Conservation (phyloP, 2,329 filamentous ascomycete genomes). For the Epichloe aotearoae region DNA sequence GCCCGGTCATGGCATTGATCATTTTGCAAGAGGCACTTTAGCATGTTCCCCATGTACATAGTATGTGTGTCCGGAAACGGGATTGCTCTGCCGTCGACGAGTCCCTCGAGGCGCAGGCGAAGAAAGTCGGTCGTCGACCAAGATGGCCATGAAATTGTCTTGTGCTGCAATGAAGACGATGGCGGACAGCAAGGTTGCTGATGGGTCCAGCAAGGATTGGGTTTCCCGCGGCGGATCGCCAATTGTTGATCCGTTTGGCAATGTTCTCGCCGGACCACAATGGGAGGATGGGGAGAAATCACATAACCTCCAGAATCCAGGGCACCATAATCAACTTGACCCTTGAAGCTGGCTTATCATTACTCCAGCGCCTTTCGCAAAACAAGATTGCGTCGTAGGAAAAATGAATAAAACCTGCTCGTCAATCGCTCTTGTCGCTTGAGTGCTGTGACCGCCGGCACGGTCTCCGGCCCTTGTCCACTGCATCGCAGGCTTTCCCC, state of each 20-base stretch:
- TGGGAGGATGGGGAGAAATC: conserved; percentile 55
- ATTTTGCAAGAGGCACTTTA: too few relatives aligned
- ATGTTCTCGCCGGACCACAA: conserved; percentile 67
- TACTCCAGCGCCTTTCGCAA: too few relatives aligned
- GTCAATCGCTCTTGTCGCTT: conserved; percentile 14
- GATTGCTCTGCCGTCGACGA: conserved; percentile 27
- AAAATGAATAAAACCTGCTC: not conserved
- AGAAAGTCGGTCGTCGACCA: conserved; percentile 35
- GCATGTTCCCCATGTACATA: too few relatives aligned
- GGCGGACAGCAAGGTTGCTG: conserved; percentile 9
- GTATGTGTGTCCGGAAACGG: too few relatives aligned
- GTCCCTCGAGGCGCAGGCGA: conserved; percentile 14
- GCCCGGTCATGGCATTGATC: too few relatives aligned
- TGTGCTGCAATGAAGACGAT: conserved; percentile 20
- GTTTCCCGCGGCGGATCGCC: conserved; percentile 57
- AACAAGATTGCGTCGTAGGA: conserved; percentile 5
- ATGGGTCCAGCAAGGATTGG: too few relatives aligned
- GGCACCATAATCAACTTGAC: too few relatives aligned
- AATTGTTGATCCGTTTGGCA: conserved; percentile 35
- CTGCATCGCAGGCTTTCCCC: conserved; percentile 16
- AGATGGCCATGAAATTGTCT: conserved; percentile 42
- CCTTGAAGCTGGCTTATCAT: too few relatives aligned
- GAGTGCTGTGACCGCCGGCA: conserved; percentile 14
- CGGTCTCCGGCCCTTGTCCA: conserved; percentile 17
- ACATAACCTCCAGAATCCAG: not conserved